These are phyloP conservation scores for Cyclostephanos tholiformis DNA, from an alignment of 108 stramenopile genomes.

Conservation along the genomic window DNA sequence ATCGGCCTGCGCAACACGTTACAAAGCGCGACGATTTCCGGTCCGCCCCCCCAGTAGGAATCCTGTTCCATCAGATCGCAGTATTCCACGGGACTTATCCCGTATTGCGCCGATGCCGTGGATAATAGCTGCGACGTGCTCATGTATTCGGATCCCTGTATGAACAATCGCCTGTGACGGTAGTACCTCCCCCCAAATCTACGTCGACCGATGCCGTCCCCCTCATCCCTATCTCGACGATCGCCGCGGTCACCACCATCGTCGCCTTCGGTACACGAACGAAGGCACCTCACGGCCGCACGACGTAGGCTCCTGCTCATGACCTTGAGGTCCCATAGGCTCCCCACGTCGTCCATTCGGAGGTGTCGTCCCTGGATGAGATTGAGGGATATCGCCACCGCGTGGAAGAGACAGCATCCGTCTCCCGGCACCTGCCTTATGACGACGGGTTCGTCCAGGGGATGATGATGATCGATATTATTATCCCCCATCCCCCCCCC, in stretches of 20 bases:
- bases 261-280: constrained; percentile 46
- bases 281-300: constrained; percentile 43
- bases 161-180: constrained; percentile 61
- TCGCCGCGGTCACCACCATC: constrained; percentile 3
- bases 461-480: not conserved
- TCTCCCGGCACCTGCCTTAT: constrained; percentile 94
- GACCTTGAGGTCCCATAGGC: constrained; percentile 23
- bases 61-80: constrained; percentile 88
- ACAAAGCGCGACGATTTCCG: constrained; percentile 94
- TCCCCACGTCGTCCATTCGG: constrained; percentile 35
- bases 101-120: constrained; percentile 83
- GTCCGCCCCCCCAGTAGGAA: constrained; percentile 95
- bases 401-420: constrained; percentile 91
- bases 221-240: too few species aligned
- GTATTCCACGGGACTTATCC: constrained; percentile 79
- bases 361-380: constrained; percentile 58
- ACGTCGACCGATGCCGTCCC: too few species aligned
- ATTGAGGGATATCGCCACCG: constrained; percentile 48
- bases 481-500: not conserved
- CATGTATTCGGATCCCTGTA: constrained; percentile 86
- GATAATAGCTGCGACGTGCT: constrained; percentile 70
- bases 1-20: constrained; percentile 92
- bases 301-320: constrained; percentile 31
- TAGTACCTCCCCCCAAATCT: too few species aligned
- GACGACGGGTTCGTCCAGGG: constrained; percentile 33